Percentiles rank a stretch among this genome's conserved stretches.
Conservation (phyloP, 108 stramenopile genomes). For the Nitzschia putrida region DNA sequence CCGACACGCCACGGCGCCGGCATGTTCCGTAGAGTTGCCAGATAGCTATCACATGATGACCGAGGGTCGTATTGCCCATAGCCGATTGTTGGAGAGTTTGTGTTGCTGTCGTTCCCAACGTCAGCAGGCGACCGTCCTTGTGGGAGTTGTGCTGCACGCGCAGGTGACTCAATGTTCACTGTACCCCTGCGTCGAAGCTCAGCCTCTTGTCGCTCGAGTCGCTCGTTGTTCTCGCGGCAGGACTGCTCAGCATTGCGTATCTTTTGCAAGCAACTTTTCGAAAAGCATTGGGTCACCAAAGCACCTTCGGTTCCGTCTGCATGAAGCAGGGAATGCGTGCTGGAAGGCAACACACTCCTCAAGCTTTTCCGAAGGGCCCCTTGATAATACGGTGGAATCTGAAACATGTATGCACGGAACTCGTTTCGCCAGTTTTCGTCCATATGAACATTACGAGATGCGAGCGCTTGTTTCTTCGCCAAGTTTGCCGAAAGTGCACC, state of each 20-base stretch:
- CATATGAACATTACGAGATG: slow-evolving; percentile 48
- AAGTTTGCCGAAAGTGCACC: not conserved
- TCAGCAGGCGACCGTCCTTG: not conserved
- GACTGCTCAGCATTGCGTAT: slow-evolving; percentile 67
- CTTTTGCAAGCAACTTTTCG: slow-evolving; percentile 63
- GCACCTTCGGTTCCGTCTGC: slow-evolving; percentile 38
- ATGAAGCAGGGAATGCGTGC: slow-evolving; percentile 48
- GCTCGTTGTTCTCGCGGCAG: slow-evolving; percentile 56
- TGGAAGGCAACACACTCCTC: slow-evolving; percentile 62
- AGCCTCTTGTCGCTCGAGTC: slow-evolving; percentile 62
- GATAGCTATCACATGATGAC: slow-evolving; percentile 47
- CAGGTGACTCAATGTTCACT: slow-evolving; percentile 22
- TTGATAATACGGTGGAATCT: slow-evolving; percentile 76
- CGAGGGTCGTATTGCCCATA: slow-evolving; percentile 78
- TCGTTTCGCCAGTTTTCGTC: slow-evolving; percentile 78
- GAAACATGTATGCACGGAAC: slow-evolving; percentile 71
- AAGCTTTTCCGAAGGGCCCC: slow-evolving; percentile 58
- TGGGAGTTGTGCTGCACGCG: slow-evolving; percentile 17
- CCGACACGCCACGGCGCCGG: slow-evolving; percentile 64
- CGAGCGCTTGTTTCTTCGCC: slow-evolving; percentile 36
- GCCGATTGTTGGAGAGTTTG: slow-evolving; percentile 25
- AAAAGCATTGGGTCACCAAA: slow-evolving; percentile 56
- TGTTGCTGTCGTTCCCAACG: not conserved
- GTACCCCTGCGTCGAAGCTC: slow-evolving; percentile 42
- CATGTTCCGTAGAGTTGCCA: slow-evolving; percentile 58